These are phyloP conservation scores for Verticillium alfalfae DNA, from an alignment of 2,329 filamentous ascomycete genomes.

Conservation along the genomic window DNA sequence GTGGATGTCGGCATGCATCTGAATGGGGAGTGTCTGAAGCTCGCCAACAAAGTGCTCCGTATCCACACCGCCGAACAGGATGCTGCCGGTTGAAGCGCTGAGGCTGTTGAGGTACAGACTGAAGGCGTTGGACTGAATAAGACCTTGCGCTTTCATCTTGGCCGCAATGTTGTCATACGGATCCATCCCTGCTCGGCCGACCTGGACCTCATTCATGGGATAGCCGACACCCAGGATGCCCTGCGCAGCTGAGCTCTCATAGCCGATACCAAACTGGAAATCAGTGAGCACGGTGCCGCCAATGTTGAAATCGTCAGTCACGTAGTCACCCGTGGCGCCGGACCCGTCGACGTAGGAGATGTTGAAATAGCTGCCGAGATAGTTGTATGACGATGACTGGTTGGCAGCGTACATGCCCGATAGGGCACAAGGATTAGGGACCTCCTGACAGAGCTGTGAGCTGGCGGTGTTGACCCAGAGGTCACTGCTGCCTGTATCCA, in stretches of 20 bases:
- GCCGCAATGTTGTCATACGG: slow-evolving; percentile 66
- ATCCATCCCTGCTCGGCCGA: slow-evolving; percentile 45
- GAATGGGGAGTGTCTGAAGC: slow-evolving; percentile 56
- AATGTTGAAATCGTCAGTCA: slow-evolving; percentile 50
- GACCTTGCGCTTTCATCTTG: slow-evolving; percentile 53
- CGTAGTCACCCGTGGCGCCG: slow-evolving; percentile 50
- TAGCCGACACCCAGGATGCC: slow-evolving; percentile 88
- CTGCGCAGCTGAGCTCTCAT: slow-evolving; percentile 53
- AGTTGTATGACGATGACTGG: slow-evolving; percentile 69
- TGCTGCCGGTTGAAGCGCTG: slow-evolving; percentile 54
- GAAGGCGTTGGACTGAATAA: slow-evolving; percentile 63
- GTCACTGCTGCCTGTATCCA: slow-evolving; percentile 67
- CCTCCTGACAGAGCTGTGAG: slow-evolving; percentile 6
- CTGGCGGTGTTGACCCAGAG: slow-evolving; percentile 45
- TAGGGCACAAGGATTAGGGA: slow-evolving; percentile 43
- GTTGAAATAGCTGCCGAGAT: slow-evolving; percentile 54
- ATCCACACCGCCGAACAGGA: slow-evolving; percentile 74
- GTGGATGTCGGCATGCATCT: neutral
- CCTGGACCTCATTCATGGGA: slow-evolving; percentile 68
- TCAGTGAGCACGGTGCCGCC: slow-evolving; percentile 41
- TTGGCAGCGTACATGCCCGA: slow-evolving; percentile 66
- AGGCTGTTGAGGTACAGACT: slow-evolving; percentile 74
- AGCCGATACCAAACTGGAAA: slow-evolving; percentile 71
- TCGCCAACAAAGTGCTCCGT: slow-evolving; percentile 56
- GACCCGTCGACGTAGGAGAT: slow-evolving; percentile 55